A percentile compares a stretch with the other conserved stretches of the same genome.
These are phyloP conservation scores for Sporothrix luriei DNA, from an alignment of 2,329 filamentous ascomycete species.

Conservation along the genomic window DNA sequence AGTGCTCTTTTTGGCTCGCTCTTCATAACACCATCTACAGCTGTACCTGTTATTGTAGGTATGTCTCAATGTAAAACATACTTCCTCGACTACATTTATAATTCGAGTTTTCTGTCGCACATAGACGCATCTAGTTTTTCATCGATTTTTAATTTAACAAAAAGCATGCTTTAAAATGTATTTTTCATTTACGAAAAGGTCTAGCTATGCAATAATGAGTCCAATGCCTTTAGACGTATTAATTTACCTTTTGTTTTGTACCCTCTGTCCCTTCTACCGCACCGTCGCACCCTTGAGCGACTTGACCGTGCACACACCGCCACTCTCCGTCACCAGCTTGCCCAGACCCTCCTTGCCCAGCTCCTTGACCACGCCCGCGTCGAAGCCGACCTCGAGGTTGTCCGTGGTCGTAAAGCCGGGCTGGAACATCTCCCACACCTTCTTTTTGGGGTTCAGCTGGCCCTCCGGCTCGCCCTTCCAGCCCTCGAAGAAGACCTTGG, in stretches of 20 bases:
- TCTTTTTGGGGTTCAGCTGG: conserved; percentile 98
- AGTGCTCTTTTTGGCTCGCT: no score
- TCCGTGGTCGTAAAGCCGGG: conserved; percentile 92
- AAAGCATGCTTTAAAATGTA: neutral
- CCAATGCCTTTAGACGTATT: neutral
- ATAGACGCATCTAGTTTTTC: no score
- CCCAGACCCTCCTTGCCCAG: conserved; percentile 69
- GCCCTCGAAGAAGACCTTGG: conserved; percentile 89
- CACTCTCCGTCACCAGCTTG: conserved; percentile 73
- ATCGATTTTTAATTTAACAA: neutral
- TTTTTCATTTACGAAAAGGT: neutral
- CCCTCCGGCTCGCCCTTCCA: conserved; percentile 93
- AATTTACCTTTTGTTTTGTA: neutral
- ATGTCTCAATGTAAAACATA: no score
- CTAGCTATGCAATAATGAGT: neutral
- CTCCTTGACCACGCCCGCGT: conserved; percentile 74
- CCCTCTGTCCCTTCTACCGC: conserved; percentile 57
- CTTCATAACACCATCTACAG: no score
- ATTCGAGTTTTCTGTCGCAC: no score
- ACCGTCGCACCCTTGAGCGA: conserved; percentile 79
- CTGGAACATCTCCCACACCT: conserved; percentile 97
- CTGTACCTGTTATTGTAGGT: no score
- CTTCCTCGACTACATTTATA: no score
- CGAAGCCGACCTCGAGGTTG: conserved; percentile 79
- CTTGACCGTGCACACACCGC: conserved; percentile 81